A percentile compares a stretch with the other conserved stretches of the same genome.
Conservation (phyloP, 345 rosid genomes). For the Rhodamnia rubescens region DNA sequence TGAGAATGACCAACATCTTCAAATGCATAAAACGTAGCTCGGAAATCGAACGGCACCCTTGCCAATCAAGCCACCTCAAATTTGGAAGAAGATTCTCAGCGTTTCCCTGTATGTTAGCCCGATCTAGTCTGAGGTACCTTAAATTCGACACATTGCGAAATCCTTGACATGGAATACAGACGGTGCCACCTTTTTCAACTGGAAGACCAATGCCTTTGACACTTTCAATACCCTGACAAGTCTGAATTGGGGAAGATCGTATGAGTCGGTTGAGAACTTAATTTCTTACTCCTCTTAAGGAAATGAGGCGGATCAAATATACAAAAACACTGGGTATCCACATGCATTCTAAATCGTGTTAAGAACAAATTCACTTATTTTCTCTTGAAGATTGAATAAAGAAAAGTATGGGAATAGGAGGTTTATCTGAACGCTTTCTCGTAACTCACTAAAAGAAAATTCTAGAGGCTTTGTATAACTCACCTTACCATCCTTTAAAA, state of each 20-base stretch:
- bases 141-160: not conserved
- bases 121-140: not conserved
- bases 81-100: not conserved
- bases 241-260: not conserved
- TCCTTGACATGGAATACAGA: not conserved
- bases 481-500: not conserved
- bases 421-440: not conserved
- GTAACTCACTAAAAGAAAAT: not conserved
- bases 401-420: not conserved
- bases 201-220: not conserved
- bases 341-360: no score
- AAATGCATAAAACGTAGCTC: not conserved
- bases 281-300: not conserved
- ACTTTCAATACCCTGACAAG: not conserved
- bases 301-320: not conserved
- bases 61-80: not conserved
- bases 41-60: rapidly evolving
- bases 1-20: not conserved
- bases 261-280: not conserved
- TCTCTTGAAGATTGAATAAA: no score
- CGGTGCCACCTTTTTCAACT: not conserved
- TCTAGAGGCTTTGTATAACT: not conserved
- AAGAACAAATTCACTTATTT: no score
- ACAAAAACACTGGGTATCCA: not conserved
- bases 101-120: rapidly evolving